phyloP scores from a whole-genome alignment of 116 monocot genomes.

The Phalaenopsis hybrid region DNA sequence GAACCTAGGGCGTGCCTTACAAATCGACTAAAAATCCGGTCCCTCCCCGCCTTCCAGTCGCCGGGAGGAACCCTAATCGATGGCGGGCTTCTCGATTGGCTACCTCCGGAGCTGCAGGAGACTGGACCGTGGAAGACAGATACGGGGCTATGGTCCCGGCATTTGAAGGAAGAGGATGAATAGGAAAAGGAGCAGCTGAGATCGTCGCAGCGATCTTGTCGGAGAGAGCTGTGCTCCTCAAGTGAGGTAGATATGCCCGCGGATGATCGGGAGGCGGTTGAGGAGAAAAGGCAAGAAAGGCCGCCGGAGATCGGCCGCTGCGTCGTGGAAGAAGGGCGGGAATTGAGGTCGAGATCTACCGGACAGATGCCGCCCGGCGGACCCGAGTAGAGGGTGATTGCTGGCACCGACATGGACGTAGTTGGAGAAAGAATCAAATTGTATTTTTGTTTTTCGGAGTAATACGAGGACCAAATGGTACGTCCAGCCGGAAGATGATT shows the following conservation, averaged over 20 bases:
- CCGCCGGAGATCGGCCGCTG: slow-evolving; percentile 49
- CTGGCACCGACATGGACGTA: slow-evolving; percentile 59
- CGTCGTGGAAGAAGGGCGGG: slow-evolving; percentile 13
- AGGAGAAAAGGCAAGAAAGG: slow-evolving; percentile 75
- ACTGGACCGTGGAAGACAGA: slow-evolving; percentile 68
- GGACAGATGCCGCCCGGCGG: slow-evolving; percentile 34
- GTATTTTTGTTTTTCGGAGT: too few relatives aligned
- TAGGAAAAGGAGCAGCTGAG: slow-evolving; percentile 45
- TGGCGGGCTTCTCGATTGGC: slow-evolving; percentile 19
- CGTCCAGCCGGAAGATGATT: not conserved
- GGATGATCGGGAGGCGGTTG: slow-evolving; percentile 20
- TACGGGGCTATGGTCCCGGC: slow-evolving; percentile 62
- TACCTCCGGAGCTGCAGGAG: slow-evolving; percentile 23
- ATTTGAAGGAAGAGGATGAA: slow-evolving; percentile 36
- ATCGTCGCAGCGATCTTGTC: slow-evolving; percentile 36
- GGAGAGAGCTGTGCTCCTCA: slow-evolving; percentile 30
- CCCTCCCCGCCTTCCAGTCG: slow-evolving; percentile 34
- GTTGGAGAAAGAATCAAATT: not conserved
- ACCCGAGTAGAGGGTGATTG: slow-evolving; percentile 52
- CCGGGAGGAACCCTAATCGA: slow-evolving; percentile 17
- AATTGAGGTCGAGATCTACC: slow-evolving; percentile 34
- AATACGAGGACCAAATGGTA: not conserved
- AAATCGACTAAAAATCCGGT: slow-evolving; percentile 46
- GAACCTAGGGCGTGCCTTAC: slow-evolving; percentile 60
- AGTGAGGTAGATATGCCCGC: slow-evolving; percentile 11